Conservation (phyloP, 805 yeast genomes). For the Myxozyma nipponensis region DNA sequence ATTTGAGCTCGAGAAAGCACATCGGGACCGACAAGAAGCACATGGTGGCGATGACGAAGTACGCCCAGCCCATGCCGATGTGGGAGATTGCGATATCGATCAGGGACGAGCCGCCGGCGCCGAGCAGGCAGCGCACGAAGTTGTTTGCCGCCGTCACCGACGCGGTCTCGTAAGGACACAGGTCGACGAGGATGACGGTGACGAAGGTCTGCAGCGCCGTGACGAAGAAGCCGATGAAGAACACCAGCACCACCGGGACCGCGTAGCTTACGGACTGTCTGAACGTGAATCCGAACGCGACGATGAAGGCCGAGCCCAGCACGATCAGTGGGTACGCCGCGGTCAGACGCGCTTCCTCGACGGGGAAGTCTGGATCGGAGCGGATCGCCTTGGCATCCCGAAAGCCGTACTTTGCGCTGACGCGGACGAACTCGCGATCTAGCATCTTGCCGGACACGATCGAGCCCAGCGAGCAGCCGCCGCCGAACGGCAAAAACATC, state of each 20-base stretch:
- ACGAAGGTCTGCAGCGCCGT: conserved; percentile 46
- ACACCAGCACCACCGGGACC: conserved; percentile 56
- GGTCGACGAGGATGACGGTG: conserved; percentile 67
- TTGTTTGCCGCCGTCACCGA: conserved; percentile 73
- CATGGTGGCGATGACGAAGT: conserved; percentile 55
- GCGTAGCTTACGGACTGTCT: conserved; percentile 43
- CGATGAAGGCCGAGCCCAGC: conserved; percentile 38
- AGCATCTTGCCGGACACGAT: conserved; percentile 54
- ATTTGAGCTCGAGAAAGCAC: conserved; percentile 6
- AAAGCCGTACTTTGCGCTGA: conserved; percentile 10
- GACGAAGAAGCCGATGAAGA: conserved; percentile 55
- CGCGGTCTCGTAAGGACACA: conserved; percentile 66
- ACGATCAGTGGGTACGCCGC: conserved; percentile 8
- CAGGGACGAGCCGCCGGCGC: conserved; percentile 69
- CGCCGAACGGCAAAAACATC: conserved; percentile 71
- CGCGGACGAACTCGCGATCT: conserved; percentile 19
- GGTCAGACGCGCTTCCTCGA: conserved; percentile 22
- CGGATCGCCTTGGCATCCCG: conserved; percentile 13
- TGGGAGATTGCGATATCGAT: conserved; percentile 55
- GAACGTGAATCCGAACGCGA: conserved; percentile 62
- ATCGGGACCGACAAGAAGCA: conserved; percentile 13
- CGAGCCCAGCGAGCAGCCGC: conserved; percentile 61
- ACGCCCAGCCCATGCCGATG: conserved; percentile 77
- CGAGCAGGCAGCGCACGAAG: conserved; percentile 62
- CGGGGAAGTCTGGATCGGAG: conserved; percentile 22